Base-by-base conservation (phyloP, 129 eudicot genomes). In the Dittrichia graveolens region DNA sequence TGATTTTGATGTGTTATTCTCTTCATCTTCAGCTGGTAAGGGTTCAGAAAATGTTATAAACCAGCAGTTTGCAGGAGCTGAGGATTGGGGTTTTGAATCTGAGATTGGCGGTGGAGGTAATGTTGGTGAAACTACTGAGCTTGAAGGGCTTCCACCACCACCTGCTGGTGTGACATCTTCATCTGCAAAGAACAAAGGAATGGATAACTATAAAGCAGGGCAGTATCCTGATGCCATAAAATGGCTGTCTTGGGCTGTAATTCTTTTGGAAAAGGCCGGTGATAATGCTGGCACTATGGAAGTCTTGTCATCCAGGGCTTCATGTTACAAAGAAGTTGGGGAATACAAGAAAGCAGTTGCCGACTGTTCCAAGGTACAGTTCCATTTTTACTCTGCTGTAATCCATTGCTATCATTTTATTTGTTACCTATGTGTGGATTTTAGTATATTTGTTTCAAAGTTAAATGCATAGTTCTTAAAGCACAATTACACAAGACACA, bases 281-380 rank as follows among this genome's bases (percentile, higher is more conserved):
- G 91, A 90, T 74, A 75, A 72, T 69, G 79, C 72, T 73, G 87
- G 93, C 9, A 48, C 75, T 6, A 84, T 16, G 75, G 99, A 94
- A 69, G 91, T 88, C 19, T 84, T 94, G 59, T 73, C 91, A 34
- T 75, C 83, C 45, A 77, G 99, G 55, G 99, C 99, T 57, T 94
- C 99, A 1, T 94, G 97, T 72, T 94, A 90, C 77, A 94, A 94
- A 81, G 99, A 94, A 84, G 99, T 88, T 57, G 99, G 99, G 7
- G 99, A 94, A 78, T 94, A 94, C 62, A 94, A 94, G 82, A 94
- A 94, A 81, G 99, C 99, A 67, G 97, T 94, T 76, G 99, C 99
- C 72, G 99, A 94, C 69, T 94, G 97, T 78, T 84, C 97, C 56
- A 94, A 94, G 97, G 99, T 94, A 83, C 60, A 68, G 24, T 72